Evolutionary conservation across 192 early-diverging fungal species (phyloP), one percentile per base, ranked within the genome.

Genomic region (Entophlyctis helioformis): DNA sequence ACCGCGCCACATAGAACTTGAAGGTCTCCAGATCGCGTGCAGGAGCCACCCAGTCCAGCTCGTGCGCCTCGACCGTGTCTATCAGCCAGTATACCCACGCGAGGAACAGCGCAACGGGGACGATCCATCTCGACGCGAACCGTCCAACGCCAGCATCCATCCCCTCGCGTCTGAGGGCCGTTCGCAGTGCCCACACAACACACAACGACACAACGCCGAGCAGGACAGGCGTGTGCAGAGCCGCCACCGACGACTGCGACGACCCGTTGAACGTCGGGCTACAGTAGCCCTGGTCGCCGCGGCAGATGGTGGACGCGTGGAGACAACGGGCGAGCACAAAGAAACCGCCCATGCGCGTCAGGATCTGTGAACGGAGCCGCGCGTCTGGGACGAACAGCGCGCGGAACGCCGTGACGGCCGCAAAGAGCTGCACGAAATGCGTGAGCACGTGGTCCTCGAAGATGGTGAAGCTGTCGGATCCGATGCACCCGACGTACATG

Each of bases 401-500:
- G 37, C 40, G 50, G 38, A 35, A 39, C 57, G 48, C 38, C 28
- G 65, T 54, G 50, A 62, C 50, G 25, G 73, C 25, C 2, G 74
- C 69, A 48, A 89, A 74, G 1, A 83, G 76, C 42, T 84, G 81
- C 5, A 80, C 40, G 13, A 87, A 58, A 51, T 78, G 82, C 0
- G 72, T 54, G 15, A 78, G 71, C 20, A 85, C 68, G 28, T 68
- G 62, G 50, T 95, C 89, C 63, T 98, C 91, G 68, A 69, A 81
- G 25, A 94, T 71, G 1, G 87, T 91, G 52, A 83, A 93, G 52
- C 85, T 90, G 64, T 98, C 90, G 6, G 91, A 94, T 0, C 74
- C 78, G 36, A 87, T 83, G n/a, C n/a, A n/a, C n/a, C n/a, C n/a
- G n/a, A n/a, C n/a, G n/a, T n/a, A n/a, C n/a, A n/a, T n/a, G n/a